Evolutionary conservation across 129 eudicot species (phyloP).

Genomic region (Apium graveolens): DNA sequence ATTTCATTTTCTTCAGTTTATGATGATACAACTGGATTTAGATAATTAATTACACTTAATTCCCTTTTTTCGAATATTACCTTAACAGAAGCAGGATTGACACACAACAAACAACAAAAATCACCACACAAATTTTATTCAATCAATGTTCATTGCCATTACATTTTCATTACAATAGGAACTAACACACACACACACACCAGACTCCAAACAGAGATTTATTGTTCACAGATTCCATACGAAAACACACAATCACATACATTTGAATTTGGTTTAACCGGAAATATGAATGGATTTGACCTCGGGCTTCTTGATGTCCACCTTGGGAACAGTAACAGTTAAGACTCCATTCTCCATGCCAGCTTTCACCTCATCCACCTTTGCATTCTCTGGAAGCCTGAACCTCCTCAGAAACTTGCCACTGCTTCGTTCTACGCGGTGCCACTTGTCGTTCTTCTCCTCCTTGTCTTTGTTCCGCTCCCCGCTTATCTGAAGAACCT

Average conservation of each 20-base stretch:
- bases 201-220: background rate
- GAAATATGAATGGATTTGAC: slow-evolving; percentile 26
- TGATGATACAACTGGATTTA: too few relatives aligned
- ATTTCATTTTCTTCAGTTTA: too few relatives aligned
- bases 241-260: background rate
- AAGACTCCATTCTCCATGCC: slow-evolving; percentile 49
- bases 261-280: background rate
- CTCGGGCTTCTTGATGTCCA: slow-evolving; percentile 26
- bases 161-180: too few relatives aligned
- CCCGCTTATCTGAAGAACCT: slow-evolving; percentile 45
- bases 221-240: background rate
- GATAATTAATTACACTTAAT: too few relatives aligned
- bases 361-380: slow-evolving; percentile 41
- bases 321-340: slow-evolving; percentile 35
- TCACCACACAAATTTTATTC: too few relatives aligned
- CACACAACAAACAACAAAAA: too few relatives aligned
- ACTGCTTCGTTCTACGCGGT: slow-evolving; percentile 23
- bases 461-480: slow-evolving; percentile 43
- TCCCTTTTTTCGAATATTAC: too few relatives aligned
- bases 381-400: slow-evolving; percentile 39
- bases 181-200: background rate
- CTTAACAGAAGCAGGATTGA: too few relatives aligned
- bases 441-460: slow-evolving; percentile 34
- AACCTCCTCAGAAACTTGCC: slow-evolving; percentile 23
- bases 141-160: too few relatives aligned